Percentiles rank a stretch among this genome's conserved stretches.
These are phyloP conservation scores for Citrus medica DNA, from an alignment of 345 rosid species.

Conservation along the genomic window DNA sequence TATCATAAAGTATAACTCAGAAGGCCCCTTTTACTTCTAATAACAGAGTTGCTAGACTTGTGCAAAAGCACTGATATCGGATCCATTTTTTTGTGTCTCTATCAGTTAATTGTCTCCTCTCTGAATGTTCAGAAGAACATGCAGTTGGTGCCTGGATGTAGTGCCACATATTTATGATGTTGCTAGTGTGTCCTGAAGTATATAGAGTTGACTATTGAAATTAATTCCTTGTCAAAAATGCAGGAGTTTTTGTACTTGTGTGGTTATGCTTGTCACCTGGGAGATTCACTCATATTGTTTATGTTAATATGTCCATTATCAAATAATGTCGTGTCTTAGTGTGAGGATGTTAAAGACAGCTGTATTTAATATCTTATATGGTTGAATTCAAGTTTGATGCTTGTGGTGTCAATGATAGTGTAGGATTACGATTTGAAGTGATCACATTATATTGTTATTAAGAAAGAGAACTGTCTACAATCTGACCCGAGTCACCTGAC, in stretches of 20 bases:
- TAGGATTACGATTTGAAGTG: neutral
- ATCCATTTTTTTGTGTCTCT: neutral
- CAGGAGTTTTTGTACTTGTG: neutral
- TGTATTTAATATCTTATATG: neutral
- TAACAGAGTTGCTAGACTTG: neutral
- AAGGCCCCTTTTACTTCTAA: neutral
- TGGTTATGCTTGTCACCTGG: neutral
- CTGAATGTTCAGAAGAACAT: neutral
- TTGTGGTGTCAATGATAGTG: neutral
- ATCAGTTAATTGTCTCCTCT: neutral
- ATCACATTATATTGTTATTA: neutral
- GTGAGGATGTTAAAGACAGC: neutral
- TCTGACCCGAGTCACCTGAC: neutral
- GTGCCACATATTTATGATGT: neutral
- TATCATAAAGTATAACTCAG: neutral
- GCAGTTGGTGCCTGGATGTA: neutral
- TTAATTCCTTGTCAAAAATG: neutral
- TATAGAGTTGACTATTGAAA: neutral
- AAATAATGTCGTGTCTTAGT: neutral
- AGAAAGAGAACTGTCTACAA: neutral
- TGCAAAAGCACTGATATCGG: neutral
- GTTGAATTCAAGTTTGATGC: neutral
- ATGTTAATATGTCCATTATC: neutral
- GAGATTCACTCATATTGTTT: neutral
- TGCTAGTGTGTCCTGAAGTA: neutral